These are phyloP conservation scores for Candida sanyiensis DNA, from an alignment of 805 yeast species.

Conservation along the genomic window DNA sequence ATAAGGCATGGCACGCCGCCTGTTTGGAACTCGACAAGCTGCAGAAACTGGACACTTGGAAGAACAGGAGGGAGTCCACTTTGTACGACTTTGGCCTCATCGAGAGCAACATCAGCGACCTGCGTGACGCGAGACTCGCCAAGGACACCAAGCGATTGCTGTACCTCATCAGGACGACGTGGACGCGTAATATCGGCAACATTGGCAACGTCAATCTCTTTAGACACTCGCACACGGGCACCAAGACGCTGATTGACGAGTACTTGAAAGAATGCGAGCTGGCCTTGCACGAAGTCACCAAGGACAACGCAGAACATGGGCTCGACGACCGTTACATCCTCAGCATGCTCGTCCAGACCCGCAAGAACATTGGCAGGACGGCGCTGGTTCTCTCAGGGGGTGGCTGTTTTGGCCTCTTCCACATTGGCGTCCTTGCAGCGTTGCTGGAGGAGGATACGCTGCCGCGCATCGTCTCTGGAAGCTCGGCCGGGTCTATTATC, in stretches of 20 bases:
- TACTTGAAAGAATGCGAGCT: conserved; percentile 71
- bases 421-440: conserved; percentile 85
- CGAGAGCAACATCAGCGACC: conserved; percentile 42
- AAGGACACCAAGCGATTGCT: conserved; percentile 58
- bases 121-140: conserved; percentile 51
- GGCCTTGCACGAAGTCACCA: conserved; percentile 29
- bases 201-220: conserved; percentile 79
- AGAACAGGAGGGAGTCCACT: conserved; percentile 49
- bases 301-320: conserved; percentile 19
- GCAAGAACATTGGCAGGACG: conserved; percentile 89
- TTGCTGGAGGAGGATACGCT: conserved; percentile 66
- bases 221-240: conserved; percentile 76
- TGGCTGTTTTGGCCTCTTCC: conserved; percentile 87
- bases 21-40: conserved; percentile 60
- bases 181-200: conserved; percentile 81
- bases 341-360: conserved; percentile 77
- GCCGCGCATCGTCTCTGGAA: conserved; percentile 88
- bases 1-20: conserved; percentile 61
- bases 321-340: conserved; percentile 66
- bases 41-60: conserved; percentile 69
- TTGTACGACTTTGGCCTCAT: conserved; percentile 71
- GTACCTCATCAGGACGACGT: conserved; percentile 74
- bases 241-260: conserved; percentile 77
- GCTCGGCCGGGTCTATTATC: conserved; percentile 93
- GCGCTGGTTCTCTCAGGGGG: conserved; percentile 97